Evolutionary conservation across 208 protist genomes (phyloP), one percentile per base, ranked within the genome.

Genomic region (Phytomonas serpens): DNA sequence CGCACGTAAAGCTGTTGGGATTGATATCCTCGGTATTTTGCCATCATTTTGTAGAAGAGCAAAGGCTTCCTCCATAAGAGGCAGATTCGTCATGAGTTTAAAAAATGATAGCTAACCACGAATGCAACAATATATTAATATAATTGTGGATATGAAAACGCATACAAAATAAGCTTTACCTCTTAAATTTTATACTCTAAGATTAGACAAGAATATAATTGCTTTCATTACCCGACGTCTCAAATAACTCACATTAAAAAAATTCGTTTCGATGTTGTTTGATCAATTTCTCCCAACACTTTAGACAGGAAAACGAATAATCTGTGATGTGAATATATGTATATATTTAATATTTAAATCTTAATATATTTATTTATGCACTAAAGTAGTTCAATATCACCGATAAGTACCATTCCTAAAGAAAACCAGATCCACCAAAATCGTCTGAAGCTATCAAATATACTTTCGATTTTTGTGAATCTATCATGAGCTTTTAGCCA

Each of bases 31-130:
- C 0, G 93, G 93, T 63, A 97, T 95, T 62, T 86, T 87, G 0
- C 93, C 93, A 72, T 97, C 87, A 37, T 91, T 91, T 68, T 97
- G 93, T 36, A 97, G 83, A 52, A 97, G 88, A 71, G 92, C 87
- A 76, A 96, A 97, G 0, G 90, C 87, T 64, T 97, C 90, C 64
- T 90, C 92, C 88, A 97, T 94, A 37, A 97, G 52, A 74, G 47
- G 1, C 2, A 67, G 13, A 13, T 69, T 14, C 13, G 14, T 52
- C 31, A 51, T n/a, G 32, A 69, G 57, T 19, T 31, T 74, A 27
- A 67, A 33, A 33, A 69, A 38, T 67, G 19, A 67, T 2, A 57
- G 1, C 30, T 31, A 34, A 74, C 9, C 73, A 64, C 51, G 52
- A 34, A 27, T 57, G 19, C 33, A 73, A 73, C 64, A 32, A 75